phyloP scores from a whole-genome alignment of 164 flowering plant genomes.

The Umbilicus rupestris region DNA sequence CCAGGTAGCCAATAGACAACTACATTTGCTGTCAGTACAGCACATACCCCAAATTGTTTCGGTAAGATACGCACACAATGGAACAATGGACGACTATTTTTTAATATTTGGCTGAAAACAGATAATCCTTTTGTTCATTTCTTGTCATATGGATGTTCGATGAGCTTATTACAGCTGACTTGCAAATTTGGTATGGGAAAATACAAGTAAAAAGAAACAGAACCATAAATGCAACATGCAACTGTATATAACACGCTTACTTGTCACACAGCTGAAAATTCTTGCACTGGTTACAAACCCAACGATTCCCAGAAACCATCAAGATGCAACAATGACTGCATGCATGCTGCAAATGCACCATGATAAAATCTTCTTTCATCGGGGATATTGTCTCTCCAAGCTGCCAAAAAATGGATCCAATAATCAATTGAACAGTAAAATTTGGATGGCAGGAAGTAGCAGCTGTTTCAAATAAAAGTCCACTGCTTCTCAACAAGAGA shows the following conservation, averaged over 20 bases:
- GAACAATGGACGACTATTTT: neutral
- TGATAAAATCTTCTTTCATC: constrained; percentile 40
- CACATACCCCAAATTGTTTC: neutral
- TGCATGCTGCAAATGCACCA: constrained; percentile 36
- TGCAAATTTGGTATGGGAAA: too few species aligned
- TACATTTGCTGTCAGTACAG: neutral
- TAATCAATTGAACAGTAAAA: neutral
- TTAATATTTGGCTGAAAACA: too few species aligned
- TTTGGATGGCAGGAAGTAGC: neutral
- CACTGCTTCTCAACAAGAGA: neutral
- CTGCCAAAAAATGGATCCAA: constrained; percentile 18
- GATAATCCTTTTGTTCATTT: neutral
- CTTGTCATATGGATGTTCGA: neutral
- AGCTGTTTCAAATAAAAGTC: neutral
- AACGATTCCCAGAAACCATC: constrained; percentile 31
- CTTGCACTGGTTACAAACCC: constrained; percentile 43
- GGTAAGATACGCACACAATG: neutral
- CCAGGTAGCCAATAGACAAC: neutral
- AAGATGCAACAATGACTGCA: constrained; percentile 37
- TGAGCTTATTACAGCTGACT: too few species aligned
- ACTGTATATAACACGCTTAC: constrained; percentile 17
- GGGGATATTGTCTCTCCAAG: constrained; percentile 31
- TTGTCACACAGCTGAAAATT: constrained; percentile 46
- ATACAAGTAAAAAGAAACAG: neutral
- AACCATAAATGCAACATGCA: neutral